phyloP scores from a whole-genome alignment of 192 early-diverging fungal species.

The Coemansia biformis region DNA sequence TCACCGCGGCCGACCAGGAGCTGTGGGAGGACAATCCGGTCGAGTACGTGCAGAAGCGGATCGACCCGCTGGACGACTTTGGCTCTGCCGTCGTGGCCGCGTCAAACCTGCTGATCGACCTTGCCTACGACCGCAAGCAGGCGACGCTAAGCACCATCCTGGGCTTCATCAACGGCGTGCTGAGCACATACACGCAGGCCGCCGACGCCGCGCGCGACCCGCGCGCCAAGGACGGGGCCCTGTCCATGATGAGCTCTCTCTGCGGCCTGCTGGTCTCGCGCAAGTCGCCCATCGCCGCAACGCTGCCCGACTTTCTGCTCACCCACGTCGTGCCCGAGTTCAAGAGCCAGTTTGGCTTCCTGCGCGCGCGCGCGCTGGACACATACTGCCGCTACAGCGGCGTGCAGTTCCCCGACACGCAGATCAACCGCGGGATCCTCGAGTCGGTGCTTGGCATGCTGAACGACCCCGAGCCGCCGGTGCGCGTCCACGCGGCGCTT shows the following conservation, averaged over 20 bases:
- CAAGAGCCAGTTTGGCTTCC: constrained; percentile 71
- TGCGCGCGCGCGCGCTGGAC: constrained; percentile 71
- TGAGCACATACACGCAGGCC: constrained; percentile 63
- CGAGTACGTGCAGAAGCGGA: constrained; percentile 82
- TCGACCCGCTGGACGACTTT: constrained; percentile 81
- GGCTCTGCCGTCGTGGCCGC: constrained; percentile 68
- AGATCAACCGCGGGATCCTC: constrained; percentile 56
- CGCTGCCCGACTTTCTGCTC: constrained; percentile 82
- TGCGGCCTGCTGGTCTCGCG: constrained; percentile 62
- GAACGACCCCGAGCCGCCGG: constrained; percentile 76
- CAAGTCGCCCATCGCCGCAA: constrained; percentile 65
- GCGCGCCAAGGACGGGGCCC: constrained; percentile 82
- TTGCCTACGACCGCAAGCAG: constrained; percentile 74
- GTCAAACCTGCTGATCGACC: constrained; percentile 67
- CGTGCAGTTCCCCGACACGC: constrained; percentile 57
- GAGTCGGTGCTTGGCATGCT: constrained; percentile 52
- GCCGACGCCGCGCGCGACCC: constrained; percentile 66
- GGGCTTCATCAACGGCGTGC: constrained; percentile 66
- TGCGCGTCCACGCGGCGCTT: constrained; percentile 81
- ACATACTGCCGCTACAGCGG: constrained; percentile 54
- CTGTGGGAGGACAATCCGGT: constrained; percentile 91
- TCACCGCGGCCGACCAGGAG: constrained; percentile 75
- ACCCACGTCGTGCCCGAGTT: constrained; percentile 89
- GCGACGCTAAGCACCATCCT: constrained; percentile 77
- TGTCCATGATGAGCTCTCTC: constrained; percentile 79